These are phyloP conservation scores for Chalaropsis thielavioides DNA, from an alignment of 2,329 filamentous ascomycete species.

Conservation along the genomic window DNA sequence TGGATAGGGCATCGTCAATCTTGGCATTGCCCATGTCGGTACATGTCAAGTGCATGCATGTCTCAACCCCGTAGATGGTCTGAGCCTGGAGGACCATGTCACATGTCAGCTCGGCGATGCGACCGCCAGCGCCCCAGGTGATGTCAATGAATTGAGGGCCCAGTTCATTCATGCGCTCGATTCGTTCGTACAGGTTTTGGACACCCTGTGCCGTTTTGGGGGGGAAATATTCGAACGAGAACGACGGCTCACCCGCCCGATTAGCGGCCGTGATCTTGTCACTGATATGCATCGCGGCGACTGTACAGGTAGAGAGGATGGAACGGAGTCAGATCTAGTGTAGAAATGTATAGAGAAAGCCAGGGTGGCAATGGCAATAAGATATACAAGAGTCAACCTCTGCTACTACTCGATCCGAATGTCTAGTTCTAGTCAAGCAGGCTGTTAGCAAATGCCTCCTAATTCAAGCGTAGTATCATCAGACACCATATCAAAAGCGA, in stretches of 20 bases:
- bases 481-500: background rate
- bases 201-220: conserved; percentile 96
- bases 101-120: conserved; percentile 78
- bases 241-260: conserved; percentile 65
- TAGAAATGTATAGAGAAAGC: conserved; percentile 1
- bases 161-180: conserved; percentile 95
- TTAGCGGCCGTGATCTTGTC: conserved; percentile 77
- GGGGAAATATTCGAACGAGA: conserved; percentile 99
- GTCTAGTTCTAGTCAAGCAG: background rate
- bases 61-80: conserved; percentile 88
- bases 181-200: conserved; percentile 97
- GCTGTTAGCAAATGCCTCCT: background rate
- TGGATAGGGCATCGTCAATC: conserved; percentile 74
- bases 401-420: background rate
- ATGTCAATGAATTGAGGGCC: conserved; percentile 95
- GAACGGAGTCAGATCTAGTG: background rate
- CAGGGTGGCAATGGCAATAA: background rate
- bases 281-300: conserved; percentile 71
- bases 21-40: conserved; percentile 93
- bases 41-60: conserved; percentile 97
- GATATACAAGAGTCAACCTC: conserved; percentile 3
- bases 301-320: conserved; percentile 22
- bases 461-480: background rate
- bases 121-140: conserved; percentile 93
- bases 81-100: conserved; percentile 97